phyloP scores from a whole-genome alignment of 306 rosid species.

The Glycine tomentella region DNA sequence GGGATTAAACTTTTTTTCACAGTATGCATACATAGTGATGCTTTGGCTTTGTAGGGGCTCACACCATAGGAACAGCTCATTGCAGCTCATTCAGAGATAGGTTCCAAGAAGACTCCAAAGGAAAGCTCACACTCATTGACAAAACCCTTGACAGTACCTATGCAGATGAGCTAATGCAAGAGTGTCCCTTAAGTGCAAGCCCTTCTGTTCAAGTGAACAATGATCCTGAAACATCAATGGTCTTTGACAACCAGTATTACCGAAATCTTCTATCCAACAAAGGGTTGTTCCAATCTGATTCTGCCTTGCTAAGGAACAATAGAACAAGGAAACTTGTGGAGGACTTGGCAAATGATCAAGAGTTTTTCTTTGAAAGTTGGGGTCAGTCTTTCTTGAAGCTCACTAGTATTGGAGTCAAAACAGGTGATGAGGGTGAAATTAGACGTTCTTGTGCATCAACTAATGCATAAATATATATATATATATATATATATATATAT shows the following conservation, averaged over 20 bases:
- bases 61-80: conserved; percentile 80
- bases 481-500: too few species aligned
- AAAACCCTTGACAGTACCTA: conserved; percentile 63
- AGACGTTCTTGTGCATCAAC: conserved; percentile 59
- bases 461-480: conserved; percentile 28
- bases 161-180: conserved; percentile 60
- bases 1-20: not conserved
- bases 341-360: conserved; percentile 67
- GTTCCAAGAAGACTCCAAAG: conserved; percentile 61
- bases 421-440: conserved; percentile 57
- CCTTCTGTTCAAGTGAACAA: conserved; percentile 58
- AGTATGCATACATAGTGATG: not conserved
- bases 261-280: conserved; percentile 59
- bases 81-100: conserved; percentile 72
- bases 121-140: conserved; percentile 61
- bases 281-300: conserved; percentile 81
- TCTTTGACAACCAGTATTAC: conserved; percentile 76
- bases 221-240: conserved; percentile 69
- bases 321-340: conserved; percentile 60
- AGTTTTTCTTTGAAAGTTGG: conserved; percentile 70
- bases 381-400: conserved; percentile 51
- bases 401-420: conserved; percentile 48
- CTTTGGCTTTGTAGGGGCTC: conserved; percentile 64
- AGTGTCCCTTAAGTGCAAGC: conserved; percentile 58
- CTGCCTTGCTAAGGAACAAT: conserved; percentile 56